Percentiles rank a stretch among this genome's conserved stretches.
These are phyloP conservation scores for Exidia glandulosa DNA, from an alignment of 768 basidiomycete species.

Conservation along the genomic window DNA sequence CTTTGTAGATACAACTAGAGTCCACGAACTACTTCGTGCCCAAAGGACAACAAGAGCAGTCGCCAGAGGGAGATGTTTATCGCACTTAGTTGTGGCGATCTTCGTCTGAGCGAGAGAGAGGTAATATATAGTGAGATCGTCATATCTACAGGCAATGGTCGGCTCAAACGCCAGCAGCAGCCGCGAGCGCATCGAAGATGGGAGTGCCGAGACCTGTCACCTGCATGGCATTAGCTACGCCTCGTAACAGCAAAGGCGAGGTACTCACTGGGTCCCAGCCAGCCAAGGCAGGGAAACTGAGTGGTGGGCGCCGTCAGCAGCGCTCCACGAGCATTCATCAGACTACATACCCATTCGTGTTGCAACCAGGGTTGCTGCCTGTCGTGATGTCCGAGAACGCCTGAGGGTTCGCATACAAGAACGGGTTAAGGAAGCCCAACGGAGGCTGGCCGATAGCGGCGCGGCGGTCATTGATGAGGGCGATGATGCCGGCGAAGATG, in stretches of 20 bases:
- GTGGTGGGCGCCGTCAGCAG: conserved; percentile 9
- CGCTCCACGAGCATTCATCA: neutral
- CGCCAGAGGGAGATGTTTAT: too few species aligned
- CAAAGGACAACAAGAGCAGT: too few species aligned
- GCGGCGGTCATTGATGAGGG: conserved; percentile 20
- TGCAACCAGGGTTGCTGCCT: conserved; percentile 56
- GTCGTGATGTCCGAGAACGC: conserved; percentile 39
- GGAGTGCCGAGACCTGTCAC: conserved; percentile 56
- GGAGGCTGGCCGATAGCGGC: conserved; percentile 17
- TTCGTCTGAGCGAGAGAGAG: too few species aligned
- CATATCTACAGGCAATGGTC: too few species aligned
- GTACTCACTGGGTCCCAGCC: conserved; percentile 47
- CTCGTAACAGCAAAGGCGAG: neutral
- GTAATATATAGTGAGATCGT: too few species aligned
- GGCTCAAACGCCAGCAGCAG: conserved; percentile 23
- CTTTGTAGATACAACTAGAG: too few species aligned
- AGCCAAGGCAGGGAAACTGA: conserved; percentile 15
- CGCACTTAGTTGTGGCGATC: too few species aligned
- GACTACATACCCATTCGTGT: conserved; percentile 31
- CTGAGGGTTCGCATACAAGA: conserved; percentile 6
- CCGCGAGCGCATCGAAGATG: conserved; percentile 40
- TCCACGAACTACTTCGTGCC: too few species aligned
- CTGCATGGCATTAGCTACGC: conserved; percentile 14
- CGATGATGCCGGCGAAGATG: conserved; percentile 19
- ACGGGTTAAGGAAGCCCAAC: conserved; percentile 28